Conservation (phyloP, 2,329 filamentous ascomycete genomes). For the Penicillium sp. region DNA sequence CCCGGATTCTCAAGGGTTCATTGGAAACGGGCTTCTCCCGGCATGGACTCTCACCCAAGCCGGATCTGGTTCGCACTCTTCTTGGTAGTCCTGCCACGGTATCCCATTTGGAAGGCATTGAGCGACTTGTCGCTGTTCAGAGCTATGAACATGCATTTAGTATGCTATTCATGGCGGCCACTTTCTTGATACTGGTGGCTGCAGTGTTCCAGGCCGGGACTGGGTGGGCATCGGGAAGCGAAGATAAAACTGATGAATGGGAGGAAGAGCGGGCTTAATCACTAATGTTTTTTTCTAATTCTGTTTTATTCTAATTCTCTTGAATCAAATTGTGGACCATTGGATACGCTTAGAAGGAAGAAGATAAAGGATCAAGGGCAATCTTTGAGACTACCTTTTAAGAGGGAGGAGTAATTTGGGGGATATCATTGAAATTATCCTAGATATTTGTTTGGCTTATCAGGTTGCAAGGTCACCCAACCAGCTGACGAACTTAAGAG, state of each 20-base stretch:
- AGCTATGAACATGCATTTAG: conserved; percentile 58
- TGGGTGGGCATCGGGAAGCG: conserved; percentile 51
- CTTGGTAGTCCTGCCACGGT: conserved; percentile 62
- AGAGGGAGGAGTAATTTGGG: no score
- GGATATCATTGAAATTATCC: neutral
- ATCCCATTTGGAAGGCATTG: conserved; percentile 47
- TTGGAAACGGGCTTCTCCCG: conserved; percentile 60
- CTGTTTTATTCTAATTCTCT: no score
- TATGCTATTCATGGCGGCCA: conserved; percentile 54
- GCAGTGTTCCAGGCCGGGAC: conserved; percentile 58
- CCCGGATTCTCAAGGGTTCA: conserved; percentile 57
- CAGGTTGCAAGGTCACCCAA: no score
- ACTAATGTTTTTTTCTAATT: neutral
- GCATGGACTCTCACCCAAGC: conserved; percentile 38
- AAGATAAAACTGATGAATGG: neutral
- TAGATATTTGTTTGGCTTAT: neutral
- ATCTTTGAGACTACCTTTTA: no score
- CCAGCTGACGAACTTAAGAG: neutral
- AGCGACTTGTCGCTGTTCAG: conserved; percentile 52
- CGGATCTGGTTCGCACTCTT: conserved; percentile 54
- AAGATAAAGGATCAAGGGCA: no score
- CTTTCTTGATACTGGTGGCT: conserved; percentile 51
- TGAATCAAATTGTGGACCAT: neutral
- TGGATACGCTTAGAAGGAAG: neutral
- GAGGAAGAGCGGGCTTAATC: neutral